phyloP scores from a whole-genome alignment of 257 asterid species.

The Solanum chmielewskii region DNA sequence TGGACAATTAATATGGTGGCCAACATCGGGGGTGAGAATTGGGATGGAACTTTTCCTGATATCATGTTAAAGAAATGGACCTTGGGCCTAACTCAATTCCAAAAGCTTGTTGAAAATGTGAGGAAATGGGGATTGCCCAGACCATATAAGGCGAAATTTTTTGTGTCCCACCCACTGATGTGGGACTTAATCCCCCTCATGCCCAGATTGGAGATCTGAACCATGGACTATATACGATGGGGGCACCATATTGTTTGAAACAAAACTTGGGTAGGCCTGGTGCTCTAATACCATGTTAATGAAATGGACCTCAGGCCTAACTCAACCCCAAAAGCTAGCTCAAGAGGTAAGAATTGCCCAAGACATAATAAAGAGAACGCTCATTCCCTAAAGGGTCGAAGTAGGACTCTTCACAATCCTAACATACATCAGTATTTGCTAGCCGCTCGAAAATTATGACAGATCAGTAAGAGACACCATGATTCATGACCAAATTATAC shows the following conservation, averaged over 20 bases:
- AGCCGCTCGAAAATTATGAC: neutral
- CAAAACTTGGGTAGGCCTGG: neutral
- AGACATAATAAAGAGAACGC: neutral
- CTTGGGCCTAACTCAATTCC: neutral
- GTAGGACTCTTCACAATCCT: neutral
- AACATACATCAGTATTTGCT: neutral
- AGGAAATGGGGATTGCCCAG: neutral
- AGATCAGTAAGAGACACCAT: neutral
- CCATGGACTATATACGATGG: neutral
- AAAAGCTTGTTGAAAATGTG: neutral
- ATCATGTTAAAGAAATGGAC: neutral
- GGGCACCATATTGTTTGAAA: neutral
- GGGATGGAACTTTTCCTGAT: neutral
- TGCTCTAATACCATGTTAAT: neutral
- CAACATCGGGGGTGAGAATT: neutral
- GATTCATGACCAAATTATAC: neutral
- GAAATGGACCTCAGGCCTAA: neutral
- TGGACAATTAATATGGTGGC: neutral
- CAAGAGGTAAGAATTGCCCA: neutral
- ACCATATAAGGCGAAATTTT: neutral
- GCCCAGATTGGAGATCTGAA: neutral
- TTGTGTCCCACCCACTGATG: neutral
- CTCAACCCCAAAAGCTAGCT: neutral
- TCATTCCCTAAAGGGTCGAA: neutral
- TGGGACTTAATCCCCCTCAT: neutral